Conservation (phyloP, 2,329 filamentous ascomycete species). For the Talaromyces sp. region DNA sequence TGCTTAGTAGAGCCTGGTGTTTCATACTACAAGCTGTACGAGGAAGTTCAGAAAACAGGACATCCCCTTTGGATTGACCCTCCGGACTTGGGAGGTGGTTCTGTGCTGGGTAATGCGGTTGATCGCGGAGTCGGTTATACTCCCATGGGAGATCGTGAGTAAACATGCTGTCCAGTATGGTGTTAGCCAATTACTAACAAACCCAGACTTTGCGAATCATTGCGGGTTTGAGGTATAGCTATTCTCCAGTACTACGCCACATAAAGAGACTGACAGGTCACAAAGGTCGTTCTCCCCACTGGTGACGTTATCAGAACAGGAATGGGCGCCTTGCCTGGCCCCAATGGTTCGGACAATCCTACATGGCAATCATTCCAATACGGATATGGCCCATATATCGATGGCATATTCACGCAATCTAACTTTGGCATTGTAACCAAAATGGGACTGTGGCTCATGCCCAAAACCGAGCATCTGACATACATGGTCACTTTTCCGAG, state of each 20-base stretch:
- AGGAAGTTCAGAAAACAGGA: slow-evolving; percentile 34
- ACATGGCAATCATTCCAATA: slow-evolving; percentile 23
- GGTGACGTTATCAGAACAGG: slow-evolving; percentile 36
- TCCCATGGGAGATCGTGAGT: slow-evolving; percentile 20
- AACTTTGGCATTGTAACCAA: slow-evolving; percentile 19
- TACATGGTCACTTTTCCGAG: slow-evolving; percentile 39
- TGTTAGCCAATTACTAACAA: not conserved
- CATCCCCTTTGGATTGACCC: slow-evolving; percentile 46
- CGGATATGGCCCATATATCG: slow-evolving; percentile 33
- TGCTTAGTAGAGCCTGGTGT: slow-evolving; percentile 40
- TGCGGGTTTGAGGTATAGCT: not conserved
- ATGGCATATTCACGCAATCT: slow-evolving; percentile 25
- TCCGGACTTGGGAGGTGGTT: slow-evolving; percentile 49
- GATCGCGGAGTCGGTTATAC: slow-evolving; percentile 43
- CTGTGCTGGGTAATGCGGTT: slow-evolving; percentile 48
- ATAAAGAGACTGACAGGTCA: slow-evolving; percentile 19
- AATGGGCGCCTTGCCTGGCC: slow-evolving; percentile 29
- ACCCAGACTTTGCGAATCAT: slow-evolving; percentile 33
- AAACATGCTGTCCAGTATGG: not conserved
- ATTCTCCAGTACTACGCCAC: slow-evolving; percentile 33
- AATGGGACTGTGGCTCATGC: slow-evolving; percentile 27
- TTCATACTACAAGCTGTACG: slow-evolving; percentile 43
- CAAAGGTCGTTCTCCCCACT: slow-evolving; percentile 34
- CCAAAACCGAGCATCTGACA: slow-evolving; percentile 32
- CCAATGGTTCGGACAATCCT: slow-evolving; percentile 29